Conservation (phyloP, 371 early-diverging fungal species). For the Apophysomyces sp. region DNA sequence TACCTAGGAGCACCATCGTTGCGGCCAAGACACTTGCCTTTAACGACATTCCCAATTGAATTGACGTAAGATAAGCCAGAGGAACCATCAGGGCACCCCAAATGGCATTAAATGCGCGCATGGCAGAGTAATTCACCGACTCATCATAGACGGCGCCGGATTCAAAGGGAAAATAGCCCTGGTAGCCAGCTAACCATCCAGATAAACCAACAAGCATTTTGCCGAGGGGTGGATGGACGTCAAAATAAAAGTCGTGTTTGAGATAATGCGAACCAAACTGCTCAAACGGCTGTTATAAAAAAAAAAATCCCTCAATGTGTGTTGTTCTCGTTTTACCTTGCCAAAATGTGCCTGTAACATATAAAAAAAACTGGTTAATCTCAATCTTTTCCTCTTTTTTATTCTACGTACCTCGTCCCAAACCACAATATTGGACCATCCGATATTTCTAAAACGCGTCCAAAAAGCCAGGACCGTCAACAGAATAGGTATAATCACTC, state of each 20-base stretch:
- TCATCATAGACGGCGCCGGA: conserved; percentile 88
- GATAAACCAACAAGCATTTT: conserved; percentile 97
- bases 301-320: no score
- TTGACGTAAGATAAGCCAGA: conserved; percentile 89
- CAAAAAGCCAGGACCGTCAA: conserved; percentile 68
- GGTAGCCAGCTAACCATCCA: conserved; percentile 87
- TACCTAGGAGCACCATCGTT: conserved; percentile 80
- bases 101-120: conserved; percentile 90
- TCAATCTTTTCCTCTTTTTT: conserved; percentile 28
- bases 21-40: conserved; percentile 72
- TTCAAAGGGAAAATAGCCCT: conserved; percentile 90
- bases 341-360: conserved; percentile 89
- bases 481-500: conserved; percentile 47
- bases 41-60: conserved; percentile 71
- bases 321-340: conserved; percentile 49
- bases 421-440: conserved; percentile 73
- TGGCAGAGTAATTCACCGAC: conserved; percentile 83
- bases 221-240: conserved; percentile 99
- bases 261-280: conserved; percentile 95
- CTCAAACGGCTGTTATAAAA: no score
- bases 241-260: conserved; percentile 95
- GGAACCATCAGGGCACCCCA: conserved; percentile 96
- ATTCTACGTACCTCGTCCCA: conserved; percentile 69
- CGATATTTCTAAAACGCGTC: conserved; percentile 85
- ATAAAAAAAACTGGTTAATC: neutral